Evolutionary conservation across 139 green algal genomes (phyloP).

Genomic region (Chlorella sorokiniana): DNA sequence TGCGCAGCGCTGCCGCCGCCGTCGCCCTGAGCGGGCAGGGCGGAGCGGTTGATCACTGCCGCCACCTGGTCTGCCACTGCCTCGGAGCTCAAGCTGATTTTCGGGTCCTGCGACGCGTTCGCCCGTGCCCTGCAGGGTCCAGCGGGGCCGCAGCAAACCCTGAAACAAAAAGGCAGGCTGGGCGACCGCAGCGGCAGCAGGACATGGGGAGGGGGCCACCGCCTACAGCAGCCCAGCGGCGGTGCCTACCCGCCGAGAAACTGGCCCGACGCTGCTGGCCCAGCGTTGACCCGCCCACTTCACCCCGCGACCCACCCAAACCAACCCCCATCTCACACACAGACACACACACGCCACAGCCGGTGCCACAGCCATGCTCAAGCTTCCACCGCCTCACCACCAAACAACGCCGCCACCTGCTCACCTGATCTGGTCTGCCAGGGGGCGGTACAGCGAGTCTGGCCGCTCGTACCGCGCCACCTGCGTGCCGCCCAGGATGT

Average conservation of each 20-base stretch:
- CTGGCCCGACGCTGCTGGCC: too few species aligned
- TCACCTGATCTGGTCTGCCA: constrained; percentile 6
- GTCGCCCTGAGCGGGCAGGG: not conserved
- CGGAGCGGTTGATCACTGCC: not conserved
- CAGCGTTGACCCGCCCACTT: too few species aligned
- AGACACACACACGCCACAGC: too few species aligned
- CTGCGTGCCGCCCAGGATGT: not conserved
- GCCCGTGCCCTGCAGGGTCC: not conserved
- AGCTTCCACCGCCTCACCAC: not conserved
- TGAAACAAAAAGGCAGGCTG: not conserved
- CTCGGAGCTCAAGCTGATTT: not conserved
- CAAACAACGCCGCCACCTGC: not conserved
- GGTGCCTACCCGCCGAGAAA: too few species aligned
- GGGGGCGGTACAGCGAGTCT: not conserved
- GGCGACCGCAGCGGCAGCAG: not conserved
- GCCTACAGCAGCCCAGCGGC: too few species aligned
- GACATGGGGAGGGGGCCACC: not conserved
- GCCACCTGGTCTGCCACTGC: not conserved
- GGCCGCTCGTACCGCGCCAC: constrained; percentile 19
- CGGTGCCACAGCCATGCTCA: not conserved
- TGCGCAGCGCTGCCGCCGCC: not conserved
- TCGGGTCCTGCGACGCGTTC: constrained; percentile 3
- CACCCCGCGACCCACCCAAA: too few species aligned
- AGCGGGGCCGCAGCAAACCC: not conserved
- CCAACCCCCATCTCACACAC: too few species aligned